Percentiles rank a stretch among this genome's conserved stretches.
Conservation (phyloP, 768 basidiomycete species). For the Clitopilus hobsonii region DNA sequence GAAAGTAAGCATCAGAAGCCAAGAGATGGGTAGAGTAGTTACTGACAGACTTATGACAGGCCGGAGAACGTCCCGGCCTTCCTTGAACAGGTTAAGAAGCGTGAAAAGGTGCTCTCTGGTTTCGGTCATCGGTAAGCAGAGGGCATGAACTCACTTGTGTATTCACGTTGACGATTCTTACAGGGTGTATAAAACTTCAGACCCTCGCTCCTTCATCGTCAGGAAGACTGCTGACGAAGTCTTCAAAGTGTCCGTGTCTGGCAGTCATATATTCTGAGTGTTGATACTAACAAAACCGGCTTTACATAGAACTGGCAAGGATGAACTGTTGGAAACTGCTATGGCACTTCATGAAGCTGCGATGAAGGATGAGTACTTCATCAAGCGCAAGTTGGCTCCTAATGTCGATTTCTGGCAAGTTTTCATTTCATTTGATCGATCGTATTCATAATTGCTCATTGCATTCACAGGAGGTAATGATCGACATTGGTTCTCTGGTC, state of each 20-base stretch:
- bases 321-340: constrained; percentile 82
- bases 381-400: constrained; percentile 74
- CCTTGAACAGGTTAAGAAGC: constrained; percentile 80
- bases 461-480: constrained; percentile 49
- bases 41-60: constrained; percentile 25
- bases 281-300: background rate
- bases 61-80: constrained; percentile 84
- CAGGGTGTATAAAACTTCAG: constrained; percentile 79
- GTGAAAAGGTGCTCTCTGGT: constrained; percentile 85
- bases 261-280: background rate
- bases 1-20: constrained; percentile 45
- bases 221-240: constrained; percentile 88
- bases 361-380: constrained; percentile 88
- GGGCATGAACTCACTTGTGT: background rate
- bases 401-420: constrained; percentile 90
- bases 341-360: constrained; percentile 87
- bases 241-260: constrained; percentile 70
- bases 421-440: background rate
- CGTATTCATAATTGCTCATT: background rate
- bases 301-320: constrained; percentile 65
- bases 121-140: constrained; percentile 75
- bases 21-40: background rate
- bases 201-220: constrained; percentile 88
- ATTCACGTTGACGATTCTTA: background rate
- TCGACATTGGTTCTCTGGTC: background rate